Evolutionary conservation across 2,329 filamentous ascomycete species (phyloP), one percentile per base, ranked within the genome.

Genomic region (Penicillium sp.): DNA sequence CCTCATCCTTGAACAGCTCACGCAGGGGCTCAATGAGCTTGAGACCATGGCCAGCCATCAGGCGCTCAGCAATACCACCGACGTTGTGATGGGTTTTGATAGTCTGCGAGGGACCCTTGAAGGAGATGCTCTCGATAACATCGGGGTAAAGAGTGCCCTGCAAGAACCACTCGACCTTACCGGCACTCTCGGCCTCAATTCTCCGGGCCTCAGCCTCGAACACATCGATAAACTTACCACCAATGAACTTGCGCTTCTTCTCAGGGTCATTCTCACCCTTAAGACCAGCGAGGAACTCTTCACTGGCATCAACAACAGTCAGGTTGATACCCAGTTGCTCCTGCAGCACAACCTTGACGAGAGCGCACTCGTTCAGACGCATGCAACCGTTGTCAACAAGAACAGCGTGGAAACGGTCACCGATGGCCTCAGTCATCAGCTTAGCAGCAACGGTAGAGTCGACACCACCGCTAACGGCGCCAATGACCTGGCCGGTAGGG

Each of bases 221-320:
- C 27, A 96, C 78, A 65, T 92, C 89, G 63, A 92, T 91, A 73
- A 92, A 74, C 87, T 90, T 0, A 91, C 27, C 90, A 26, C 92
- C 93, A 60, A 97, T 97, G 67, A 97, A 87, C 78, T 96, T 96
- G 54, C 93, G 84, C 82, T 96, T 97, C 71, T 84, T 84, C 77
- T 98, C 93, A 0, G 93, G 93, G 55, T 90, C 91, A 0, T 78
- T 79, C 26, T 96, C 85, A 19, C 91, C 93, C 63, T 85, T 84
- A 1, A 98, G 85, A 24, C 86, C 82, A 29, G 79, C 78, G n/a
- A 97, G 80, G 80, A 98, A 98, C 26, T 84, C 79, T 59, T 96
- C 82, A 10, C 84, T 83, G 0, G 86, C 92, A 71, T 98, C 90
- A 2, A 96, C 86, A 27, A 98, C 88, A 0, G 90, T 96, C 3